Evolutionary conservation across 1,284 basidiomycete genomes (phyloP).

Genomic region (Retiboletus flavoniger): DNA sequence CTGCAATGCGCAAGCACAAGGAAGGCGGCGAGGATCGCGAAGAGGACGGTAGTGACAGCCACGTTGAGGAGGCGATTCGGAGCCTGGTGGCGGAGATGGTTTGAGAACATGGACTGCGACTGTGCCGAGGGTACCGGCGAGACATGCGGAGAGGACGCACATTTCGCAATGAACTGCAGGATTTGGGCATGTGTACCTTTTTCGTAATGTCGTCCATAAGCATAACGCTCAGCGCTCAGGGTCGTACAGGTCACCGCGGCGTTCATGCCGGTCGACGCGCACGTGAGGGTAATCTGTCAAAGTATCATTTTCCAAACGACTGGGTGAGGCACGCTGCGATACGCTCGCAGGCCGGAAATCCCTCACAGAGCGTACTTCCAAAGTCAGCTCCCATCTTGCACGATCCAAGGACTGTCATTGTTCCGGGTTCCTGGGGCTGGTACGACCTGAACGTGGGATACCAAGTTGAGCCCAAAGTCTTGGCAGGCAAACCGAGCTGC

Average conservation of each 20-base stretch:
- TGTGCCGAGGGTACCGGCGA: background rate
- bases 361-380: background rate
- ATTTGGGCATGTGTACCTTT: background rate
- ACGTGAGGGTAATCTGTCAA: background rate
- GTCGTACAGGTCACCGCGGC: background rate
- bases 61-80: background rate
- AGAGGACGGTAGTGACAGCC: background rate
- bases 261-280: background rate
- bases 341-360: background rate
- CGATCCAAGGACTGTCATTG: background rate
- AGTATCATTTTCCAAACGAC: background rate
- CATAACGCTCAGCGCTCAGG: background rate
- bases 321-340: background rate
- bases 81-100: background rate
- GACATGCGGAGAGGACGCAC: background rate
- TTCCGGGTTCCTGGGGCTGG: background rate
- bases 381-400: background rate
- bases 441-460: background rate
- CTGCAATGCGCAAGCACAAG: background rate
- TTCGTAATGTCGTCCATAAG: background rate
- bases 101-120: background rate
- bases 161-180: background rate
- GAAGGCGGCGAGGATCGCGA: background rate
- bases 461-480: background rate
- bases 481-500: background rate